Conservation (phyloP, 208 protist species). For the Crithidia sp. region DNA sequence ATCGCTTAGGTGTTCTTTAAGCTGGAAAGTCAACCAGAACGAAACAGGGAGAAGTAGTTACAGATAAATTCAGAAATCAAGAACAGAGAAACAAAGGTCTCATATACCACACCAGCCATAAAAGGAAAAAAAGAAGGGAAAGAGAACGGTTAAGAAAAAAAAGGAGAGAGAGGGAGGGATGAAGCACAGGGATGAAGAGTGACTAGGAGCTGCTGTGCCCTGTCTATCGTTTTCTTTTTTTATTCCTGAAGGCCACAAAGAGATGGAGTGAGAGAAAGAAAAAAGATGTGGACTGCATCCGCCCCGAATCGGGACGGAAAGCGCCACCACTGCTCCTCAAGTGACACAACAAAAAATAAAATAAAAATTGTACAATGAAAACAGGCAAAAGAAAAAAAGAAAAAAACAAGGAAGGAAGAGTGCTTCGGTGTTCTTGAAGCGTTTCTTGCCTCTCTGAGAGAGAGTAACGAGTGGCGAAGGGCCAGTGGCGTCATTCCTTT, state of each 20-base stretch:
- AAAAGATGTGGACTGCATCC: neutral
- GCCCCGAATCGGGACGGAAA: too few relatives aligned
- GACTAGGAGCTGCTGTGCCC: neutral
- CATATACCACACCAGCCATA: neutral
- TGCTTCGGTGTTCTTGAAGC: constrained; percentile 16
- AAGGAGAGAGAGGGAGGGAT: constrained; percentile 12
- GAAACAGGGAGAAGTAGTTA: neutral
- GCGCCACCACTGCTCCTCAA: too few relatives aligned
- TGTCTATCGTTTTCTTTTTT: neutral
- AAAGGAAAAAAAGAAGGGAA: constrained; percentile 7
- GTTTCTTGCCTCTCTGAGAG: neutral
- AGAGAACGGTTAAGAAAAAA: constrained; percentile 7
- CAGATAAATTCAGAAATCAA: neutral
- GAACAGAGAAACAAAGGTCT: neutral
- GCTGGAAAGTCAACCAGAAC: constrained; percentile 7
- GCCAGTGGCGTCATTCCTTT: too few relatives aligned
- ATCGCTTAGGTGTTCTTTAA: constrained; percentile 15
- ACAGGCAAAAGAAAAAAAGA: neutral
- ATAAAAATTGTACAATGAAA: neutral
- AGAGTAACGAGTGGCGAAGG: neutral
- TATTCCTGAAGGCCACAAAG: neutral
- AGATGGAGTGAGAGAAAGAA: neutral
- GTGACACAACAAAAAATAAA: neutral
- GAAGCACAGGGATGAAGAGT: neutral
- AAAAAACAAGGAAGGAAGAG: constrained; percentile 10